Base-by-base conservation (phyloP, 345 rosid species). In the Alliaria petiolata region DNA sequence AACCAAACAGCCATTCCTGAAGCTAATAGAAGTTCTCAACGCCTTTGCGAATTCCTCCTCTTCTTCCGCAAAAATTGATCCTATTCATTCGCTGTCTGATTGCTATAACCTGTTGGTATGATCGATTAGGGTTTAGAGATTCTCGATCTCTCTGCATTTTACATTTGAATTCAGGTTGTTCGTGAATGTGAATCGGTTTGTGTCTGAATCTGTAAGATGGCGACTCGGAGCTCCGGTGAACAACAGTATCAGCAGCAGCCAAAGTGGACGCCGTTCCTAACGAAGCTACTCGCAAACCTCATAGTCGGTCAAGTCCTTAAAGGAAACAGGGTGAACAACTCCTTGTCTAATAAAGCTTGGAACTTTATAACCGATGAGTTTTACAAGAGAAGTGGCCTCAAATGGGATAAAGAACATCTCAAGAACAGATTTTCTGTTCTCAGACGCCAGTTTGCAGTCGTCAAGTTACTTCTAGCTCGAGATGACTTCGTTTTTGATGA, bases 351-450 rank as follows among this genome's bases (percentile, higher is more conserved):
- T 64, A 72, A 67, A 72, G 80, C 85, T 5, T 86, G 87, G 86
- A 78, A 54, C 60, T 52, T 34, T 44, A 77, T 82, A 58, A 66
- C 72, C 54, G 76, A 79, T 34, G 84, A 62, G 8, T 84, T 87
- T 70, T 40, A 44, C 67, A 71, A 53, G 31, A 71, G 75, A 65
- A 80, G 84, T 1, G 81, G 83, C 15, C 52, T 79, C 28, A 76
- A 42, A 62, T 86, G 85, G 85, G 85, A 80, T 39, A 77, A 34
- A 52, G 85, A 83, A 47, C 85, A 78, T 57, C 80, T 83, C 17
- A 80, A 85, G 75, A 81, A 69, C 38, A 57, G 76, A 55, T 77
- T 76, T 45, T 20, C 81, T 4, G 69, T 77, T 59, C 71, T 83
- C 65, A 75, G 72, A 67, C 79, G 77, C 72, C 84, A 87, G 65